Conservation (phyloP, 129 eudicot species). For the Flaveria bidentis region DNA sequence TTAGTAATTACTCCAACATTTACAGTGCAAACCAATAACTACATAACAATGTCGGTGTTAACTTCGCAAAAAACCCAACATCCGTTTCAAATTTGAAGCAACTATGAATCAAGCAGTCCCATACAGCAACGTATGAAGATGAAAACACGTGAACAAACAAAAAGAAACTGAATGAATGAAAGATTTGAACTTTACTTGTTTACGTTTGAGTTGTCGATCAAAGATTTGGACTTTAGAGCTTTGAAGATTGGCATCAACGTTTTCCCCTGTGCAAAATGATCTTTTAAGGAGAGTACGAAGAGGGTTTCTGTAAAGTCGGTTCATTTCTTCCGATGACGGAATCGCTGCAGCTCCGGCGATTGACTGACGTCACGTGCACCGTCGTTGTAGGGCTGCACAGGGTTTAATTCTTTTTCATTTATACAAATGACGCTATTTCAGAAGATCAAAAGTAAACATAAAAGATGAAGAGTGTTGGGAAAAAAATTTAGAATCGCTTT, state of each 20-base stretch:
- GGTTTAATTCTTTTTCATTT: not conserved
- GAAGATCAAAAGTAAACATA: no score
- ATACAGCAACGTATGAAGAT: constrained; percentile 3
- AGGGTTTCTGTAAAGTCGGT: constrained; percentile 14
- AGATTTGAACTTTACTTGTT: constrained; percentile 45
- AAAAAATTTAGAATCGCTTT: no score
- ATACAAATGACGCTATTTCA: no score
- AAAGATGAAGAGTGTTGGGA: no score
- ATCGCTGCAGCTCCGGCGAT: constrained; percentile 21
- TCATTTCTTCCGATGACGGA: constrained; percentile 20
- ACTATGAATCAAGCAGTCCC: not conserved
- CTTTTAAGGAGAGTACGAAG: constrained; percentile 25
- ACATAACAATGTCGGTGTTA: not conserved
- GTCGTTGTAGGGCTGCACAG: not conserved
- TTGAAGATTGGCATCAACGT: constrained; percentile 22
- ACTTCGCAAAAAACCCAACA: constrained; percentile 15
- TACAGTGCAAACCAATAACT: not conserved
- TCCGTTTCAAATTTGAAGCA: not conserved
- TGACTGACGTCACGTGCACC: constrained; percentile 13
- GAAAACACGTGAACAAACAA: not conserved
- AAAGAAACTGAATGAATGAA: not conserved
- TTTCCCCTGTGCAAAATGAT: constrained; percentile 48
- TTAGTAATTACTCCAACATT: not conserved
- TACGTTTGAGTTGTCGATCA: constrained; percentile 78
- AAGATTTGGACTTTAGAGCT: constrained; percentile 66